A percentile compares a stretch with the other conserved stretches of the same genome.
Conservation (phyloP, 1,139 yeast species). For the Candida sanyaensis region DNA sequence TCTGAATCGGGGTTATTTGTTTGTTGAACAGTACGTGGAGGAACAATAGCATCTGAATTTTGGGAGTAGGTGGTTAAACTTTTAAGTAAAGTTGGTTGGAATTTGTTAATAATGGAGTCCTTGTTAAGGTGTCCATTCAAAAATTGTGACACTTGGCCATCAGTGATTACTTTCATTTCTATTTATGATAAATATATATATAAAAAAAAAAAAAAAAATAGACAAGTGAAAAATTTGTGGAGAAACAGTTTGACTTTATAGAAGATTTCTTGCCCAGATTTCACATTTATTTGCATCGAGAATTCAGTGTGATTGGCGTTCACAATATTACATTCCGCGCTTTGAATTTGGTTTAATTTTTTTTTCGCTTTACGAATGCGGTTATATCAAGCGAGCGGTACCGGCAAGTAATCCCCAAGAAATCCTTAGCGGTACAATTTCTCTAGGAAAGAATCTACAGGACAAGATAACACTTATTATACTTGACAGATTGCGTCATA, state of each 20-base stretch:
- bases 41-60: slow-evolving; percentile 32
- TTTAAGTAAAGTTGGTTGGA: slow-evolving; percentile 28
- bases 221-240: not conserved
- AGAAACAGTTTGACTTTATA: not conserved
- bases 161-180: slow-evolving; percentile 32
- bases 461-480: too few relatives aligned
- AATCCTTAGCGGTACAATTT: not conserved
- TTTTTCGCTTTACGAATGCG: not conserved
- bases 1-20: slow-evolving; percentile 30
- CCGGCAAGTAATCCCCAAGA: not conserved
- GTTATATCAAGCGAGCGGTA: not conserved
- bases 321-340: not conserved
- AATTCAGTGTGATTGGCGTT: not conserved
- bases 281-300: not conserved
- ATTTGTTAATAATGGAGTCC: slow-evolving; percentile 22
- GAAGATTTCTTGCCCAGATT: not conserved
- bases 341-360: too few relatives aligned
- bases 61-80: slow-evolving; percentile 23
- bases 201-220: too few relatives aligned
- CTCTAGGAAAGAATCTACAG: too few relatives aligned
- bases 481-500: too few relatives aligned
- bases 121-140: slow-evolving; percentile 19
- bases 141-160: slow-evolving; percentile 21
- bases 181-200: too few relatives aligned
- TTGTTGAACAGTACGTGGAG: slow-evolving; percentile 33